These are phyloP conservation scores for Acer saccharum DNA, from an alignment of 345 rosid species.

Conservation along the genomic window DNA sequence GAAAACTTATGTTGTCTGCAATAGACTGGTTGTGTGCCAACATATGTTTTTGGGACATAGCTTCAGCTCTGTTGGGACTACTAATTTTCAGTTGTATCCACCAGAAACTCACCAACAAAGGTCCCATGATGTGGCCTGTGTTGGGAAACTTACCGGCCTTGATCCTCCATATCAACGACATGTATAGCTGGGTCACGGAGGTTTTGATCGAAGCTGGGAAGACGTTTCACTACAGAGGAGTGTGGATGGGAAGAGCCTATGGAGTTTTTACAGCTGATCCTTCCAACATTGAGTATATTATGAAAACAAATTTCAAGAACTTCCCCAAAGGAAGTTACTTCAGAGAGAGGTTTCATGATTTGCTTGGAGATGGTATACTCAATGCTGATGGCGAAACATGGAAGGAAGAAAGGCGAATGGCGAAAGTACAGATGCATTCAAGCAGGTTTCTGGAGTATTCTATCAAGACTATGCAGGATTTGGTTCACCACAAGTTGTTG, in stretches of 20 bases:
- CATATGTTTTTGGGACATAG: conserved; percentile 44
- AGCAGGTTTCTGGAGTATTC: conserved; percentile 54
- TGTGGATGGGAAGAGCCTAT: conserved; percentile 55
- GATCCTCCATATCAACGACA: conserved; percentile 29
- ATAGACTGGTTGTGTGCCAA: conserved; percentile 26
- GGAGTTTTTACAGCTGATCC: conserved; percentile 64
- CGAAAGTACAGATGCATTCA: conserved; percentile 66
- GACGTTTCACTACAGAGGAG: conserved; percentile 51
- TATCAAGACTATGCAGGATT: conserved; percentile 41
- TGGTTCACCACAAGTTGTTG: conserved; percentile 61
- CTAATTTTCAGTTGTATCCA: conserved; percentile 51
- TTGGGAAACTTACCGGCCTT: conserved; percentile 54
- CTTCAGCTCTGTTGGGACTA: conserved; percentile 44
- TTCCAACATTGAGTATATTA: conserved; percentile 60
- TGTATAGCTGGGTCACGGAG: conserved; percentile 42
- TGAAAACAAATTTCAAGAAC: conserved; percentile 68
- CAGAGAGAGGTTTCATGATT: conserved; percentile 58
- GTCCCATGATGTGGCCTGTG: conserved; percentile 69
- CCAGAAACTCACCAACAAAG: conserved; percentile 53
- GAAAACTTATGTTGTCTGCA: conserved; percentile 15
- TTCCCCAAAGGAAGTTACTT: conserved; percentile 71
- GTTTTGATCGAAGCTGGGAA: conserved; percentile 50
- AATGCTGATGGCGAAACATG: conserved; percentile 62
- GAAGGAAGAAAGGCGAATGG: conserved; percentile 62
- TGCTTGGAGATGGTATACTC: conserved; percentile 77